phyloP scores from a whole-genome alignment of 768 basidiomycete species.

The Saitozyma podzolica region DNA sequence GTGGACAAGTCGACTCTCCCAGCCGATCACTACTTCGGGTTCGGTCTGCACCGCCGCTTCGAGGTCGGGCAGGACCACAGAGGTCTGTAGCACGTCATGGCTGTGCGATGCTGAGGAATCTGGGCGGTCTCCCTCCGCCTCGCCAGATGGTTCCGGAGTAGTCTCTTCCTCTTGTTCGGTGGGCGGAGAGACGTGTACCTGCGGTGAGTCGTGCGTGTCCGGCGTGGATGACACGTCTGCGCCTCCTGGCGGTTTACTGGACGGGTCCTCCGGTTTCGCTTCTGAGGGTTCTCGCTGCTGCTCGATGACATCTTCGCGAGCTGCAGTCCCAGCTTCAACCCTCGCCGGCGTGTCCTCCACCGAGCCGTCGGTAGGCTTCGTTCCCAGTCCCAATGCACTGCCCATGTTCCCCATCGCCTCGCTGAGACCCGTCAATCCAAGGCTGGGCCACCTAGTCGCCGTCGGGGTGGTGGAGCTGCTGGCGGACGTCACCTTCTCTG shows the following conservation, averaged over 20 bases:
- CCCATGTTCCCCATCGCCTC: slow-evolving; percentile 23
- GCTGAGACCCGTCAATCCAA: slow-evolving; percentile 25
- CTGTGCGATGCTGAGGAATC: background rate
- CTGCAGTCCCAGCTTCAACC: background rate
- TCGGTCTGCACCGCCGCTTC: slow-evolving; percentile 20
- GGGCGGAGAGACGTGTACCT: no score
- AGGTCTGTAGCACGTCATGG: slow-evolving; percentile 13
- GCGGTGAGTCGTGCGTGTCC: no score
- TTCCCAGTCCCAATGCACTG: slow-evolving; percentile 22
- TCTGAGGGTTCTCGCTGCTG: no score
- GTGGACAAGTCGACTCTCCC: slow-evolving; percentile 11
- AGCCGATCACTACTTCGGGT: slow-evolving; percentile 21
- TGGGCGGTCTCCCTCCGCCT: background rate
- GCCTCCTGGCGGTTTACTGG: no score
- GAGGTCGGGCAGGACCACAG: slow-evolving; percentile 15
- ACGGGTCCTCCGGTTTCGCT: no score
- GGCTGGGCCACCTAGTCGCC: slow-evolving; percentile 15
- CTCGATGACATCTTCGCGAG: background rate
- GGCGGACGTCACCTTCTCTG: no score
- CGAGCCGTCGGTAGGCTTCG: background rate
- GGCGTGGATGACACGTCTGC: no score
- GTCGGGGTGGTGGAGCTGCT: background rate
- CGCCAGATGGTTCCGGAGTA: background rate
- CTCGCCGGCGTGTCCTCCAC: background rate
- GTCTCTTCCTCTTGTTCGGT: no score